These are phyloP conservation scores for Leonotis leonurus DNA, from an alignment of 257 asterid genomes.

Conservation along the genomic window DNA sequence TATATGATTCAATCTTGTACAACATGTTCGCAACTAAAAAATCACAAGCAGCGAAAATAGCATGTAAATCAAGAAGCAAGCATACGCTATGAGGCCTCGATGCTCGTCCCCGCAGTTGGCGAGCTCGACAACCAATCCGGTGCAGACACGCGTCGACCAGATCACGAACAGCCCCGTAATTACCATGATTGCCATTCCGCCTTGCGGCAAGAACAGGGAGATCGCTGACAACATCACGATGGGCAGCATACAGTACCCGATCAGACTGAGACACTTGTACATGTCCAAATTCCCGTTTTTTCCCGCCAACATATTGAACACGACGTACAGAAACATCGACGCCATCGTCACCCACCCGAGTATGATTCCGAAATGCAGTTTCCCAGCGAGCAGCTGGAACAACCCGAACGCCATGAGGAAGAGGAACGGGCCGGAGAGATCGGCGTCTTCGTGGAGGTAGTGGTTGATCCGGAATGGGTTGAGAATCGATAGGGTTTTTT, in stretches of 20 bases:
- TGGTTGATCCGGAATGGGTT: slow-evolving; percentile 60
- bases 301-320: slow-evolving; percentile 88
- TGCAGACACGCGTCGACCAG: slow-evolving; percentile 90
- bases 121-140: slow-evolving; percentile 81
- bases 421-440: slow-evolving; percentile 82
- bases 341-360: slow-evolving; percentile 93
- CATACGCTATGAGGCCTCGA: slow-evolving; percentile 71
- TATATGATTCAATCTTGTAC: slow-evolving; percentile 12
- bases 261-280: slow-evolving; percentile 77
- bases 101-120: slow-evolving; percentile 87
- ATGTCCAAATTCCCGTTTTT: slow-evolving; percentile 74
- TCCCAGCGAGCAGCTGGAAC: slow-evolving; percentile 81
- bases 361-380: slow-evolving; percentile 75
- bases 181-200: slow-evolving; percentile 65
- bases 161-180: slow-evolving; percentile 56
- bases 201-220: slow-evolving; percentile 77
- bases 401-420: slow-evolving; percentile 82
- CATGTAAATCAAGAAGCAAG: slow-evolving; percentile 81
- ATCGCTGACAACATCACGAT: slow-evolving; percentile 76
- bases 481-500: slow-evolving; percentile 51
- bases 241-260: slow-evolving; percentile 86
- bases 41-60: slow-evolving; percentile 79
- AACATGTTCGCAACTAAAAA: slow-evolving; percentile 26
- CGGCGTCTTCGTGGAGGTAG: slow-evolving; percentile 80
- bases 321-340: slow-evolving; percentile 63